Conservation (phyloP, 306 rosid genomes). For the Castanospermum australe region DNA sequence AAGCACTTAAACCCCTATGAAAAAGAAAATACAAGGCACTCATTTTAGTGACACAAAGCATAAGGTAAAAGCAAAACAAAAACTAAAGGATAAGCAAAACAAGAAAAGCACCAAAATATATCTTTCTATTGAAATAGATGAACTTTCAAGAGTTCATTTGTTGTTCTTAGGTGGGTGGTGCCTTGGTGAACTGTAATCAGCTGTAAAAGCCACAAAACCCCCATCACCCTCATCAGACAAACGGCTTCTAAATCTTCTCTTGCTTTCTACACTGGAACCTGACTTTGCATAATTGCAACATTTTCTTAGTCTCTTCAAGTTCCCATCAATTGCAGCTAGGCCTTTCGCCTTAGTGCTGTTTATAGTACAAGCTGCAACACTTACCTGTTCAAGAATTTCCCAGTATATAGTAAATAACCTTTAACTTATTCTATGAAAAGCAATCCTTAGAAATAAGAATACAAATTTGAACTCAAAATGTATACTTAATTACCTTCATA, state of each 20-base stretch:
- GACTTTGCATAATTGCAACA: background rate
- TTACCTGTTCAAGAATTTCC: slow-evolving; percentile 8
- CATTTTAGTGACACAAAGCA: too few relatives aligned
- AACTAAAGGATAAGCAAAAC: too few relatives aligned
- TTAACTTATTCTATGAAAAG: background rate
- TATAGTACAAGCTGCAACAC: background rate
- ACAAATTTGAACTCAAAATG: background rate
- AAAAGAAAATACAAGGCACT: too few relatives aligned
- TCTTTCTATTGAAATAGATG: too few relatives aligned
- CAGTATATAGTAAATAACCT: background rate
- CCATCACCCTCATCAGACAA: slow-evolving; percentile 21
- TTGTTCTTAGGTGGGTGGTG: slow-evolving; percentile 67
- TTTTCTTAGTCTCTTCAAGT: slow-evolving; percentile 15
- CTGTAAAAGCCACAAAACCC: slow-evolving; percentile 48
- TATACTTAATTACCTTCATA: background rate
- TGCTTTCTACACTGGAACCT: background rate
- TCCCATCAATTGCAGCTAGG: background rate
- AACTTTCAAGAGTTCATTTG: background rate
- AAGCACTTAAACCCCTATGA: too few relatives aligned
- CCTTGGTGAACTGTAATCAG: slow-evolving; percentile 54
- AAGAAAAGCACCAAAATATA: too few relatives aligned
- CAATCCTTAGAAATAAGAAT: background rate
- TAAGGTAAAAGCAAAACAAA: too few relatives aligned
- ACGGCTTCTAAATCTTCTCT: slow-evolving; percentile 22
- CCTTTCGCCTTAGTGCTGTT: background rate